phyloP scores from a whole-genome alignment of 2,329 filamentous ascomycete species.

The Calonectria naviculata region DNA sequence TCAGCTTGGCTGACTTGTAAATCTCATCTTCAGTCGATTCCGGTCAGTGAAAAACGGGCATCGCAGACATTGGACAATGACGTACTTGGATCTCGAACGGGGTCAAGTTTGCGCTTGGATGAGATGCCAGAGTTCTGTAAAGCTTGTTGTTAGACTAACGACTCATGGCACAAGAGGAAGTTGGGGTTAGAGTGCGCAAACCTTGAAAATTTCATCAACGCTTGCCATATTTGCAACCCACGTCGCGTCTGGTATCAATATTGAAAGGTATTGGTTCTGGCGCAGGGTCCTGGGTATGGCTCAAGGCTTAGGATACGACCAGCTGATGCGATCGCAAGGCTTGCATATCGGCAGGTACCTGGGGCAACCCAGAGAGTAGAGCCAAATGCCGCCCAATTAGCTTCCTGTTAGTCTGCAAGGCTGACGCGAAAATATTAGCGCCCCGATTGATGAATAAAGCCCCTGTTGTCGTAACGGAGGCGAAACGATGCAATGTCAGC shows the following conservation, averaged over 20 bases:
- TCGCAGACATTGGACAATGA: conserved; percentile 14
- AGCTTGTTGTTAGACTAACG: conserved; percentile 27
- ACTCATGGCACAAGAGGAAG: not conserved
- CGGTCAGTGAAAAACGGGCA: conserved; percentile 4
- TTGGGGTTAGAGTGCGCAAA: conserved; percentile 9
- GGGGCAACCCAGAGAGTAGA: not conserved
- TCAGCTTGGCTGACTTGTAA: conserved; percentile 71
- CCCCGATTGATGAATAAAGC: conserved; percentile 5
- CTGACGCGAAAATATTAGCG: not conserved
- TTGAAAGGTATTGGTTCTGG: not conserved
- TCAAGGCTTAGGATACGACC: not conserved
- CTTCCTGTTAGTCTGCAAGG: not conserved
- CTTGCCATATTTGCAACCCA: conserved; percentile 57
- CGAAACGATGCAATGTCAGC: not conserved
- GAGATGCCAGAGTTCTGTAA: conserved; percentile 51
- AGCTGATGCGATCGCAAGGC: not conserved
- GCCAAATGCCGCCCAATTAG: not conserved
- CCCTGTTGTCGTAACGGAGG: not conserved
- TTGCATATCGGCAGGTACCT: not conserved
- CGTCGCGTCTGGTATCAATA: not conserved
- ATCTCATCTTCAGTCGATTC: conserved; percentile 61
- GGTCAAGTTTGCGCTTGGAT: conserved; percentile 73
- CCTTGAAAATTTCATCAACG: conserved; percentile 71
- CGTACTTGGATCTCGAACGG: conserved; percentile 71
- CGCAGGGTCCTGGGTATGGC: not conserved